Evolutionary conservation across 768 basidiomycete genomes (phyloP).

Genomic region (Russula sp.): DNA sequence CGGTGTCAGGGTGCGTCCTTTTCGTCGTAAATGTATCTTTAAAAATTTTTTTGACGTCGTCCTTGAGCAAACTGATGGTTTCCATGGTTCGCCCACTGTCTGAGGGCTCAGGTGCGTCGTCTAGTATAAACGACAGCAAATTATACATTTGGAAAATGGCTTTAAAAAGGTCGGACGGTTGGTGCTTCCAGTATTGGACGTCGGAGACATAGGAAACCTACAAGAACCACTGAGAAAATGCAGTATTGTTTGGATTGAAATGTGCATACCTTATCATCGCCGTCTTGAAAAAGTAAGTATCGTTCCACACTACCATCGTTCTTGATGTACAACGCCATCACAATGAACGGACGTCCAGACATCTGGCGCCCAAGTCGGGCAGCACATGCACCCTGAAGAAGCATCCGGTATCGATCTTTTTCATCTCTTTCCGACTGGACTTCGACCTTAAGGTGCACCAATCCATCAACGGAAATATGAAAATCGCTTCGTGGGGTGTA

Average conservation of each 20-base stretch:
- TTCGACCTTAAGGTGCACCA: background rate
- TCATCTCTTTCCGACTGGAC: background rate
- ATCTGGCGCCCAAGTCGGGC: background rate
- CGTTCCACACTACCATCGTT: background rate
- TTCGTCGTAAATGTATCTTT: too few relatives aligned
- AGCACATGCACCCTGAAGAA: background rate
- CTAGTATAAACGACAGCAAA: too few relatives aligned
- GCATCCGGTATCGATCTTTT: background rate
- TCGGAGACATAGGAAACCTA: too few relatives aligned
- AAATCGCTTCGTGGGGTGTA: conserved; percentile 4
- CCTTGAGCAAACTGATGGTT: too few relatives aligned
- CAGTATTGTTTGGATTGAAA: background rate
- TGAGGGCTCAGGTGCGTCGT: too few relatives aligned
- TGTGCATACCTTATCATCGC: too few relatives aligned
- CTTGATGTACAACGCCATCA: background rate
- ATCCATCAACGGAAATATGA: background rate
- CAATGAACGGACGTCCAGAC: background rate
- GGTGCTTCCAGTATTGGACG: too few relatives aligned
- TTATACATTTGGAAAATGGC: too few relatives aligned
- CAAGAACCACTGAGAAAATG: background rate
- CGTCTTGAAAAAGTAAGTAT: background rate
- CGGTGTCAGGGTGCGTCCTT: too few relatives aligned
- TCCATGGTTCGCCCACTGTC: too few relatives aligned
- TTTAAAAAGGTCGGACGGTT: too few relatives aligned
- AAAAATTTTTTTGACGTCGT: too few relatives aligned